These are phyloP conservation scores for Coemansia sp. DNA, from an alignment of 192 early-diverging fungal species.

Conservation along the genomic window DNA sequence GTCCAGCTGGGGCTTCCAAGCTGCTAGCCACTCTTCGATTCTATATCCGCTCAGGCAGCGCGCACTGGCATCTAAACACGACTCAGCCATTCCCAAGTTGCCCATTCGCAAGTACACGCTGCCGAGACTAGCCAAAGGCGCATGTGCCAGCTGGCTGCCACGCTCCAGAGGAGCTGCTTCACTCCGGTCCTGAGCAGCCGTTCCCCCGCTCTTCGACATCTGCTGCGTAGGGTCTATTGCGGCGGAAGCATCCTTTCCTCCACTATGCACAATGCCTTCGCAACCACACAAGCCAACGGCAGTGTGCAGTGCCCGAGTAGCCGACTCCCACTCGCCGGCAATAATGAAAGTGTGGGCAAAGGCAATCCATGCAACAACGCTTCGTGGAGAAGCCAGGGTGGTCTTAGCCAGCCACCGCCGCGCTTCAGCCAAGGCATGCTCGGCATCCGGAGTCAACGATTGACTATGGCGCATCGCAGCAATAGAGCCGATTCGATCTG, in stretches of 20 bases:
- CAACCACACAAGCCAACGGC: conserved; percentile 50
- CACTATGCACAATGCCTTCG: conserved; percentile 38
- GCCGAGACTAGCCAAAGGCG: conserved; percentile 48
- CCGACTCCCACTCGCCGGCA: conserved; percentile 52
- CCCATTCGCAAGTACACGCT: conserved; percentile 50
- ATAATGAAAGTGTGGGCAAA: conserved; percentile 53
- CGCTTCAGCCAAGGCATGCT: conserved; percentile 40
- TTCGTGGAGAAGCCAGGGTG: conserved; percentile 44
- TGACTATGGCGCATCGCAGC: conserved; percentile 18
- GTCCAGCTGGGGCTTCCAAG: conserved; percentile 26
- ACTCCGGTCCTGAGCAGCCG: not conserved
- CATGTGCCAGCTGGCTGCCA: conserved; percentile 42
- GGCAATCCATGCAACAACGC: conserved; percentile 49
- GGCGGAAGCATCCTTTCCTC: conserved; percentile 17
- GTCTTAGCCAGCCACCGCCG: conserved; percentile 54
- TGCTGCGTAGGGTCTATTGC: conserved; percentile 1
- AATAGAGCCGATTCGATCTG: not conserved
- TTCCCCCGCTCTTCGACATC: conserved; percentile 3
- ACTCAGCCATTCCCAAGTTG: conserved; percentile 46
- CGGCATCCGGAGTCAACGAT: conserved; percentile 32
- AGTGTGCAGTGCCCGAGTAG: conserved; percentile 48
- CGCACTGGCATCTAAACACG: conserved; percentile 50
- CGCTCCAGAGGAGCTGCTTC: conserved; percentile 10
- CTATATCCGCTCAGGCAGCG: conserved; percentile 34
- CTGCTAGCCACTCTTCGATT: conserved; percentile 20